phyloP scores from a whole-genome alignment of 2,329 filamentous ascomycete species.

The Pyricularia sp. region DNA sequence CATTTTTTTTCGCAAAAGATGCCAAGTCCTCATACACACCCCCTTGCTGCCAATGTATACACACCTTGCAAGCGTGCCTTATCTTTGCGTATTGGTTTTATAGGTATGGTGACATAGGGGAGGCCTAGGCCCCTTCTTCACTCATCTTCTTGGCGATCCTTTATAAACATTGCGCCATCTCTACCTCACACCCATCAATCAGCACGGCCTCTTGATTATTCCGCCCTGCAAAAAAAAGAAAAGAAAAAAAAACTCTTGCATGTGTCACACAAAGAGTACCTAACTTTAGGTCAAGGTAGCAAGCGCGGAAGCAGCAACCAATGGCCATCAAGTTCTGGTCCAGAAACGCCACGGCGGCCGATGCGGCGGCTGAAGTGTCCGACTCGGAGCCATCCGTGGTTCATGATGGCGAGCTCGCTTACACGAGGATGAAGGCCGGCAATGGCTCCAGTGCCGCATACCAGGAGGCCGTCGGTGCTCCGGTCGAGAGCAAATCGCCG shows the following conservation, averaged over 20 bases:
- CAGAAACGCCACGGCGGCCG: conserved; percentile 7
- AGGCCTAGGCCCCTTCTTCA: background rate
- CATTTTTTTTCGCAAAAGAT: background rate
- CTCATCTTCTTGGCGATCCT: background rate
- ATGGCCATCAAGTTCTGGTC: conserved; percentile 14
- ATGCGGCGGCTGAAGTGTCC: conserved; percentile 9
- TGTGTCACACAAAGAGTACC: background rate
- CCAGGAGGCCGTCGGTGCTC: conserved; percentile 52
- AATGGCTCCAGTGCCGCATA: conserved; percentile 14
- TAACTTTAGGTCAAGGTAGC: too few relatives aligned
- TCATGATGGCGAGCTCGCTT: conserved; percentile 30
- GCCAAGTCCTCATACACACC: background rate
- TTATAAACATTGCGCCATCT: background rate
- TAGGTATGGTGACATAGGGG: background rate
- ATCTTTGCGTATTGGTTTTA: background rate
- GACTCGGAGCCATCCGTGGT: conserved; percentile 19
- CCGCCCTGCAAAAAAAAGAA: background rate
- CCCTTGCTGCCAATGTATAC: background rate
- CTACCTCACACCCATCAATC: background rate
- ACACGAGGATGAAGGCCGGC: conserved; percentile 22
- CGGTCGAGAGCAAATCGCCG: conserved; percentile 48
- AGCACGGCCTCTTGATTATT: background rate
- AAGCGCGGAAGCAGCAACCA: conserved; percentile 2
- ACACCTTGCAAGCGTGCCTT: background rate
- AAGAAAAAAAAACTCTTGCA: too few relatives aligned